A percentile compares a stretch with the other conserved stretches of the same genome.
Evolutionary conservation across 441 rosid genomes (phyloP).

Genomic region (Breynia disticha): DNA sequence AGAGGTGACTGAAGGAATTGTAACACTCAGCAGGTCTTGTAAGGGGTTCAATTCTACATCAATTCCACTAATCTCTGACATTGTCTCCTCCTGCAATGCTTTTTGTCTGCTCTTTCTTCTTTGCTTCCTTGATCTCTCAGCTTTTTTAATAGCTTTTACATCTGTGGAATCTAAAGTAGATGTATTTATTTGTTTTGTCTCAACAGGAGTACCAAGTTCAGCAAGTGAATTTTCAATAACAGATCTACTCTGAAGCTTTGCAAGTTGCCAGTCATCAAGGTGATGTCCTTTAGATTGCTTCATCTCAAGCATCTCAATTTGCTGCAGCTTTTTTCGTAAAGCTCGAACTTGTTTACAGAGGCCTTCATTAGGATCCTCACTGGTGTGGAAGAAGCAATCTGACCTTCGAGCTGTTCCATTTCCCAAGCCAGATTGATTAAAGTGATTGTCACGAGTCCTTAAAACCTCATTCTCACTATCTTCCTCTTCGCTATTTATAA

Average conservation of each 20-base stretch:
- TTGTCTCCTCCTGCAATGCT: slow-evolving; percentile 31
- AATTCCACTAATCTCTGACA: slow-evolving; percentile 27
- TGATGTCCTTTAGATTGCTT: slow-evolving; percentile 58
- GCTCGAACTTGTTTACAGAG: slow-evolving; percentile 65
- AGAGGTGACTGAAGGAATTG: slow-evolving; percentile 25
- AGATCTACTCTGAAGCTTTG: slow-evolving; percentile 68
- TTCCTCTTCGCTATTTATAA: slow-evolving; percentile 79
- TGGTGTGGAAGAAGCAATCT: slow-evolving; percentile 55
- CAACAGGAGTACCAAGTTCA: slow-evolving; percentile 67
- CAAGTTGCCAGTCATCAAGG: slow-evolving; percentile 86
- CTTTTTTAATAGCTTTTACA: slow-evolving; percentile 50
- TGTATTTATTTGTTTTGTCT: slow-evolving; percentile 28
- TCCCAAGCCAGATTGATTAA: slow-evolving; percentile 16
- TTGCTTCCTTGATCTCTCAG: slow-evolving; percentile 46
- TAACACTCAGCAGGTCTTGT: slow-evolving; percentile 25
- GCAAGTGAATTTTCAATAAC: slow-evolving; percentile 59
- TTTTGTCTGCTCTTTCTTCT: slow-evolving; percentile 60
- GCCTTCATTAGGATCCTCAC: slow-evolving; percentile 41
- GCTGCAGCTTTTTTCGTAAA: slow-evolving; percentile 84
- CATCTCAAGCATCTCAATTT: slow-evolving; percentile 86
- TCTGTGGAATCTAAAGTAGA: slow-evolving; percentile 31
- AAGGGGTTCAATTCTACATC: slow-evolving; percentile 25
- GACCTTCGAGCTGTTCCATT: slow-evolving; percentile 29
- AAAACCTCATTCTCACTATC: slow-evolving; percentile 49
- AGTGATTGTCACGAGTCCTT: slow-evolving; percentile 53